Base-by-base conservation (phyloP, 2,329 filamentous ascomycete species). In the Mycosphaerella sp. region DNA sequence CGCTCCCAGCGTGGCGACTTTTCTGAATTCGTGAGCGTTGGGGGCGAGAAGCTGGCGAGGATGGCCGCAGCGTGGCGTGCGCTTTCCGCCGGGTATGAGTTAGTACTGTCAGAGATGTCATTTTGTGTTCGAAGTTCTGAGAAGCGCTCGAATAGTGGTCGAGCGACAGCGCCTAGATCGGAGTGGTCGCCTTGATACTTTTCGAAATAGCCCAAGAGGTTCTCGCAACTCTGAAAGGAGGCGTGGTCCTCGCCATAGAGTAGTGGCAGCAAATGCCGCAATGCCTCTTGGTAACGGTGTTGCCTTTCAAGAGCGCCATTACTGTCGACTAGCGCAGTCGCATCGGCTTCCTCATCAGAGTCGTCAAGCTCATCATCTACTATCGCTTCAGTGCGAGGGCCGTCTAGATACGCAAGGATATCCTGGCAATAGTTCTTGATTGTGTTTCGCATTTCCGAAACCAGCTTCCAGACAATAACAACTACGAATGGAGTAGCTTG, bases 1-100 rank as follows among this genome's bases (percentile, higher is more conserved):
- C 16, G 42, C 56, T 14, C 34, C 40, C 36, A 63, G 46, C 3
- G 59, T 35, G 12, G 54, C 52, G 52, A 53, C 59, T 44, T 44
- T 41, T 27, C 50, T 28, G 10, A 18, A 16, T 7, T 28, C 39
- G 25, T 37, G 17, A 9, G 17, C n/a, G 30, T 35, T 6, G 25
- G 10, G 13, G 21, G 43, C 7, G 44, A 37, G 18, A 14, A 46
- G 9, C 21, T 13, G 13, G 6, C 13, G 17, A 44, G 42, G n/a
- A 44, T 44, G n/a, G 28, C 42, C 10, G 18, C 21, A n/a, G 30
- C 42, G 13, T 44, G 4, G 12, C 32, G 14, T 14, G 42, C 30
- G 8, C 16, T 44, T 2, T 25, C 10, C 5, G 32, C 42, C 21
- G n/a, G 1, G 16, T 4, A 2, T 3, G 42, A 35, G 17, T 16